These are phyloP conservation scores for Penicillium verhagenii DNA, from an alignment of 495 filamentous ascomycete species.

Conservation along the genomic window DNA sequence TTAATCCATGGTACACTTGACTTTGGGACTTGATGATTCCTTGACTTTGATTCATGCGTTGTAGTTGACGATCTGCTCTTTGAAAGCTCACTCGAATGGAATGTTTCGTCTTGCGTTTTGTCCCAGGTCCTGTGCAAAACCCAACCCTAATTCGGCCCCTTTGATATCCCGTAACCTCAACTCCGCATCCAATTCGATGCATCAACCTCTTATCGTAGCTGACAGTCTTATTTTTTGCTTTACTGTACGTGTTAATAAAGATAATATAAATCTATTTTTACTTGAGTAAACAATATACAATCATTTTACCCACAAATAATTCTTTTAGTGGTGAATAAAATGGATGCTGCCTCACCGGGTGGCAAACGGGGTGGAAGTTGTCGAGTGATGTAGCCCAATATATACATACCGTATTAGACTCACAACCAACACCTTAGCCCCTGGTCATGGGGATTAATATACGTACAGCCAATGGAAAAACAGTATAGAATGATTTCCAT, in stretches of 20 bases:
- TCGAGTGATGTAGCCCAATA: neutral
- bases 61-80: too few relatives aligned
- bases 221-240: neutral
- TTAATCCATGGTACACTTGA: conserved; percentile 13
- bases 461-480: neutral
- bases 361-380: neutral
- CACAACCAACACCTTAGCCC: neutral
- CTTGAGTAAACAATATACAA: neutral
- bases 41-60: conserved; percentile 6
- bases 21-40: conserved; percentile 24
- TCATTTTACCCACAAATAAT: neutral
- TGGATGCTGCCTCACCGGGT: too few relatives aligned
- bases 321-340: neutral
- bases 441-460: neutral
- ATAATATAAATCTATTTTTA: neutral
- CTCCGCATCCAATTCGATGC: neutral
- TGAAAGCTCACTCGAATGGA: too few relatives aligned
- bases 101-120: too few relatives aligned
- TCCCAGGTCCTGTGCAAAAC: neutral
- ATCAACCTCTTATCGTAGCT: neutral
- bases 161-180: neutral
- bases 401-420: neutral
- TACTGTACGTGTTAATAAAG: neutral
- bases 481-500: neutral
- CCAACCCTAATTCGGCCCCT: conserved; percentile 1